Evolutionary conservation across 2,329 filamentous ascomycete species (phyloP).

Genomic region (Hirsutella thompsonii): DNA sequence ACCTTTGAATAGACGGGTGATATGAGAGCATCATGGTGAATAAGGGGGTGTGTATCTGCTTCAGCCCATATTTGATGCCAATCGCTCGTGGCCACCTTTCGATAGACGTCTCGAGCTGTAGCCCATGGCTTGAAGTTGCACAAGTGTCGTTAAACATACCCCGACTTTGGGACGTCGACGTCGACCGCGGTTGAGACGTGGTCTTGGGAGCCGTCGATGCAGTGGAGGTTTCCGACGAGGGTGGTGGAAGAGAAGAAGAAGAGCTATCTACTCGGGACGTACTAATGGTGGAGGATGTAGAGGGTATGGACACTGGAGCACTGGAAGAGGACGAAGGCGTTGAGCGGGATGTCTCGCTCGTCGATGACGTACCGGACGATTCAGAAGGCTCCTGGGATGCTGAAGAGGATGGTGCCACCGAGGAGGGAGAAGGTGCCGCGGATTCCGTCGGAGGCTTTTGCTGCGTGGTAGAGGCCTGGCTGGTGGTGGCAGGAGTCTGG

Average conservation of each 20-base stretch:
- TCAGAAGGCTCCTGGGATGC: not conserved
- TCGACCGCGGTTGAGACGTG: conserved; percentile 5
- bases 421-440: conserved; percentile 2
- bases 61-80: too few relatives aligned
- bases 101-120: too few relatives aligned
- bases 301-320: conserved; percentile 12
- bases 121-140: not conserved
- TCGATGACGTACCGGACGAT: conserved; percentile 13
- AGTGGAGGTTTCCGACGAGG: conserved; percentile 5
- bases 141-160: conserved; percentile 16
- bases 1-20: not conserved
- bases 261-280: conserved; percentile 10
- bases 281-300: conserved; percentile 10
- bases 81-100: too few relatives aligned
- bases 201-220: conserved; percentile 6
- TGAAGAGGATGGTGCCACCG: conserved; percentile 6
- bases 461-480: conserved; percentile 1
- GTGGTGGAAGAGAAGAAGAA: conserved; percentile 11
- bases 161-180: conserved; percentile 9
- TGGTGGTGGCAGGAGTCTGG: conserved; percentile 3
- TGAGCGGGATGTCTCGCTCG: conserved; percentile 15
- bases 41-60: too few relatives aligned
- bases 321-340: conserved; percentile 15
- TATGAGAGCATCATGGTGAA: not conserved
- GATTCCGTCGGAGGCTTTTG: conserved; percentile 5